Evolutionary conservation across 1,139 yeast genomes (phyloP), one percentile per base, ranked within the genome.

Genomic region (Protomyces arabidopsidicola): DNA sequence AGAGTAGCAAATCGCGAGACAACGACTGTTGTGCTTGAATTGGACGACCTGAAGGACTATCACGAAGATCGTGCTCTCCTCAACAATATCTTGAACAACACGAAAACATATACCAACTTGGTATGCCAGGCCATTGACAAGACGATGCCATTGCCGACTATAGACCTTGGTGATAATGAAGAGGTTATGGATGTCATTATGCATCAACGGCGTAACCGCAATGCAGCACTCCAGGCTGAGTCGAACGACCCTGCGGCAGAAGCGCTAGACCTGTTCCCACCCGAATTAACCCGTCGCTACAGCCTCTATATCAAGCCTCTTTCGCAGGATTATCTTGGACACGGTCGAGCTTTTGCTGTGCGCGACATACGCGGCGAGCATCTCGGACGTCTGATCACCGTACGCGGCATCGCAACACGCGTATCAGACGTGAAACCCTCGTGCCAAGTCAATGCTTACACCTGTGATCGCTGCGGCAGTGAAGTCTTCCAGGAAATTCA

Each of bases 401-500:
- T 91, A 3, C 80, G 97, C 69, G 99, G 98, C 61, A 93, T 95
- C 69, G 90, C 93, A 58, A 93, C 98, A 16, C 82, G 98, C 70
- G 97, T 91, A 2, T 87, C 96, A 1, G 98, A 95, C 74, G 98
- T 95, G 57, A 93, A 91, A 75, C 99, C 99, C 4, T 81, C 90
- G 6, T 90, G 93, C 8, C 80, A 84, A 68, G 97, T 93, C 65
- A 90, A 88, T 71, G 98, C 98, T 0, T 95, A 93, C 74, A 89
- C 98, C 2, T 95, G 99, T 77, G 98, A 95, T 75, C 88, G 88
- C 71, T 95, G 99, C 79, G 99, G 98, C 55, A 87, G 84, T 74
- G 99, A 95, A 77, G 86, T 90, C 65, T 95, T 95, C 79, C 98
- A 93, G 77, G 98, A 93, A 75, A 96, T 95, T 69, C 87, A 84